These are phyloP conservation scores for Scutellaria barbata DNA, from an alignment of 257 asterid species.

Conservation along the genomic window DNA sequence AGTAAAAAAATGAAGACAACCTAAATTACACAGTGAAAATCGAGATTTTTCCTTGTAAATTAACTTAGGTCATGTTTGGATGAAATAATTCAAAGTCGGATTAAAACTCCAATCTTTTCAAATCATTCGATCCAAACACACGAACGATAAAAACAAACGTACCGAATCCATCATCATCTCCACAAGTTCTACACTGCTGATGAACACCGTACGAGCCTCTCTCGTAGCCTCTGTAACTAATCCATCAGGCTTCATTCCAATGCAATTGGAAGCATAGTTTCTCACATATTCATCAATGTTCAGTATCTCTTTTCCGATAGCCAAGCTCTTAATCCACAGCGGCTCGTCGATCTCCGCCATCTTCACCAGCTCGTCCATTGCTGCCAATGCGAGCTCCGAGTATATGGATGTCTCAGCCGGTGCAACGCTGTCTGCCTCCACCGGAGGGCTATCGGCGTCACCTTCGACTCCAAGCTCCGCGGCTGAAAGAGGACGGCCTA, in stretches of 20 bases:
- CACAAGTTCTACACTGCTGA: slow-evolving; percentile 56
- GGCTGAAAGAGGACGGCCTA: slow-evolving; percentile 52
- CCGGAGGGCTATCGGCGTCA: slow-evolving; percentile 57
- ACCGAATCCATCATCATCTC: slow-evolving; percentile 70
- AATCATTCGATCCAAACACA: too few species aligned
- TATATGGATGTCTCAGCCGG: slow-evolving; percentile 63
- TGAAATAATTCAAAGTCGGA: too few species aligned
- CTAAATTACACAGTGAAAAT: too few species aligned
- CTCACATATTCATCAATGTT: slow-evolving; percentile 53
- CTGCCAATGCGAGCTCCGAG: slow-evolving; percentile 81
- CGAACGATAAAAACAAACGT: too few species aligned
- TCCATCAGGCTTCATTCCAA: slow-evolving; percentile 55
- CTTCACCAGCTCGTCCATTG: slow-evolving; percentile 91
- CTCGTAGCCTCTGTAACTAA: slow-evolving; percentile 59
- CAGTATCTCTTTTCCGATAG: slow-evolving; percentile 57
- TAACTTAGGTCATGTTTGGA: too few species aligned
- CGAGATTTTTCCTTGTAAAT: too few species aligned
- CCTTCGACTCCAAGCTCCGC: slow-evolving; percentile 76
- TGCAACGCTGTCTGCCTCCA: slow-evolving; percentile 22
- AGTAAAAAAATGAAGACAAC: too few species aligned
- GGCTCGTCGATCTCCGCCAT: slow-evolving; percentile 75
- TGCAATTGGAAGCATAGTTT: slow-evolving; percentile 44
- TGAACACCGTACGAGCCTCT: slow-evolving; percentile 52
- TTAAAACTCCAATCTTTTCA: too few species aligned
- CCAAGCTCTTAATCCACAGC: slow-evolving; percentile 70